Evolutionary conservation across 768 basidiomycete genomes (phyloP).

Genomic region (Hebeloma cylindrosporum): DNA sequence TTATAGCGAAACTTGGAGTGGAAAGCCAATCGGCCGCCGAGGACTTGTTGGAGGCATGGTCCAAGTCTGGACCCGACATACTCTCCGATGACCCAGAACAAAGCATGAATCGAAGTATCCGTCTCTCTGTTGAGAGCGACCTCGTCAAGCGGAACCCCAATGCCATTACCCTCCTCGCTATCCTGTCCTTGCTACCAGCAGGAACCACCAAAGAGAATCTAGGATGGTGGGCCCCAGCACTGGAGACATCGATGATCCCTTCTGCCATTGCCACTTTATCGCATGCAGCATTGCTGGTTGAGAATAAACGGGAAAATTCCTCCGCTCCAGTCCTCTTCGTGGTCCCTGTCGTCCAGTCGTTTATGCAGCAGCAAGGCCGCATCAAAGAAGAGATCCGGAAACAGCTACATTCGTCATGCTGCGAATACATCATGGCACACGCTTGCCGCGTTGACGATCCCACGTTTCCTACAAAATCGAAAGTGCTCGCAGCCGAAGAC

Average conservation of each 20-base stretch:
- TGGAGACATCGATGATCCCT: neutral
- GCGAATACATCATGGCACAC: too few relatives aligned
- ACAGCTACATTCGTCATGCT: too few relatives aligned
- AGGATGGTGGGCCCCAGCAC: slow-evolving; percentile 4
- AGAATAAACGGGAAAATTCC: neutral
- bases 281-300: slow-evolving; percentile 1
- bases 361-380: slow-evolving; percentile 4
- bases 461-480: too few relatives aligned
- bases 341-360: slow-evolving; percentile 8
- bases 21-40: slow-evolving; percentile 8
- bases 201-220: slow-evolving; percentile 13
- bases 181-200: slow-evolving; percentile 23
- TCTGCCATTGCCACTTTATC: slow-evolving; percentile 4
- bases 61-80: slow-evolving; percentile 9
- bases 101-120: slow-evolving; percentile 23
- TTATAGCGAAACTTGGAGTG: slow-evolving; percentile 29
- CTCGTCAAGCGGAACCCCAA: slow-evolving; percentile 18
- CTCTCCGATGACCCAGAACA: slow-evolving; percentile 14
- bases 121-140: slow-evolving; percentile 21
- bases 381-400: neutral
- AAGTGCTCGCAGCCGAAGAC: too few relatives aligned
- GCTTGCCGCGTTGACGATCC: too few relatives aligned
- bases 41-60: slow-evolving; percentile 15
- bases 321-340: slow-evolving; percentile 3
- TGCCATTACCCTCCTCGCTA: slow-evolving; percentile 20